Percentiles rank a stretch among this genome's conserved stretches.
These are phyloP conservation scores for Aspergillus intermedius DNA, from an alignment of 2,329 filamentous ascomycete genomes.

Conservation along the genomic window DNA sequence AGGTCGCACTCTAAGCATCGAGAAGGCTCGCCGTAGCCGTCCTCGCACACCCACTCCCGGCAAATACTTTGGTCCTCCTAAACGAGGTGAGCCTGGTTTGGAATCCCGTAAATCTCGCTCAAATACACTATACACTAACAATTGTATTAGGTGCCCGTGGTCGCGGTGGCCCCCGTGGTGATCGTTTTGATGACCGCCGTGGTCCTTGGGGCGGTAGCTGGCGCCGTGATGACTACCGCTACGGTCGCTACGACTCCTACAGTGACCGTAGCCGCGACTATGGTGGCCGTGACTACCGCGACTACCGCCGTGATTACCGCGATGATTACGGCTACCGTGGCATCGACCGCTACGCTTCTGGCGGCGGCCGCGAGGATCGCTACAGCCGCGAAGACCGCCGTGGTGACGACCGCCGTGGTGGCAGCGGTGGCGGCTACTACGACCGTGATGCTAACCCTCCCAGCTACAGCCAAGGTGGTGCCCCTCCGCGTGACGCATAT, in stretches of 20 bases:
- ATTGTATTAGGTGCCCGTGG: conserved; percentile 28
- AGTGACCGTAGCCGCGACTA: conserved; percentile 43
- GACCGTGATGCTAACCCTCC: conserved; percentile 48
- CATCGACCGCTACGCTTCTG: conserved; percentile 39
- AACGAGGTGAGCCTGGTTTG: conserved; percentile 66
- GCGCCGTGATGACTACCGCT: conserved; percentile 40
- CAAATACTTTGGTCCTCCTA: conserved; percentile 98
- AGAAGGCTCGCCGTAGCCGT: conserved; percentile 93
- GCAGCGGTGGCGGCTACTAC: conserved; percentile 46
- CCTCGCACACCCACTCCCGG: conserved; percentile 94
- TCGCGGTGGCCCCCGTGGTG: conserved; percentile 36
- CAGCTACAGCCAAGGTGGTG: conserved; percentile 35
- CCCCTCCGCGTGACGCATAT: conserved; percentile 33
- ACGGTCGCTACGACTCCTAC: conserved; percentile 42
- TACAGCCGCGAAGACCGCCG: conserved; percentile 40
- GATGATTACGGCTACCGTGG: conserved; percentile 35
- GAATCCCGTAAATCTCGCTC: conserved; percentile 1
- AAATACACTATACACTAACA: not conserved
- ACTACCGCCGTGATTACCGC: conserved; percentile 45
- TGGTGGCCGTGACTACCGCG: conserved; percentile 36
- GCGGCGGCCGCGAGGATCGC: conserved; percentile 44
- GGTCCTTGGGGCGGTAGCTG: conserved; percentile 46
- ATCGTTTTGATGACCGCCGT: conserved; percentile 49
- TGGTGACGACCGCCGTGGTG: conserved; percentile 37
- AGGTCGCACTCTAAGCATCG: conserved; percentile 92